A percentile compares a stretch with the other conserved stretches of the same genome.
Conservation (phyloP, 2,329 filamentous ascomycete species). For the Xylaria sp. region DNA sequence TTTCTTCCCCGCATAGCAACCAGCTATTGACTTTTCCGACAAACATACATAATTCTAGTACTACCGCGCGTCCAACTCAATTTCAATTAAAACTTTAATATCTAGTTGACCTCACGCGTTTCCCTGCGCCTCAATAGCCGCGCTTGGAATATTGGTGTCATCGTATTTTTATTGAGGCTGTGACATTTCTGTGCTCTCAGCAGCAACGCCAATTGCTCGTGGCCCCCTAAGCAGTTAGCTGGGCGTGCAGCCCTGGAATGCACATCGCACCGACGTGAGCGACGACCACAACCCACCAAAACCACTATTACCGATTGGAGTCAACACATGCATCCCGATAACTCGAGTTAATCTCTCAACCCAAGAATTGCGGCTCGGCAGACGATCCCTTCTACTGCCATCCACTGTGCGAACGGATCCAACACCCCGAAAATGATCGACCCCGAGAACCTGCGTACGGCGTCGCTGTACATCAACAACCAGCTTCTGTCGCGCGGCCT, state of each 20-base stretch:
- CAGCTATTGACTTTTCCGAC: constrained; percentile 16
- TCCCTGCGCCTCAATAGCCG: neutral
- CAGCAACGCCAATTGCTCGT: neutral
- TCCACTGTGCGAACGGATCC: neutral
- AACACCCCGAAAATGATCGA: constrained; percentile 55
- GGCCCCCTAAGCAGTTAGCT: neutral
- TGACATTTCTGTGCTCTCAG: no score
- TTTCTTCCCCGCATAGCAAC: constrained; percentile 48
- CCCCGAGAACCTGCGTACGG: constrained; percentile 71
- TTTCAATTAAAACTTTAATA: neutral
- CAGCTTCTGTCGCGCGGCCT: constrained; percentile 74
- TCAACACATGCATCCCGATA: neutral
- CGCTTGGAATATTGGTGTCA: neutral
- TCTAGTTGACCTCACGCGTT: neutral
- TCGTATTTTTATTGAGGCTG: neutral
- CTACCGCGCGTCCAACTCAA: neutral
- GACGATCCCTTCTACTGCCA: neutral
- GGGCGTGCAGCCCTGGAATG: constrained; percentile 18
- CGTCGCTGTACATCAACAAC: constrained; percentile 79
- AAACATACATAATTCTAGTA: constrained; percentile 23
- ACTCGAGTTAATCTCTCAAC: neutral
- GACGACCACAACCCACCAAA: neutral
- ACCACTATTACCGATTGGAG: neutral
- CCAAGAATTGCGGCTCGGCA: neutral
- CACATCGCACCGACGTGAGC: constrained; percentile 19